These are phyloP conservation scores for Parastagonospora nodorum DNA, from an alignment of 2,329 filamentous ascomycete species.

Conservation along the genomic window DNA sequence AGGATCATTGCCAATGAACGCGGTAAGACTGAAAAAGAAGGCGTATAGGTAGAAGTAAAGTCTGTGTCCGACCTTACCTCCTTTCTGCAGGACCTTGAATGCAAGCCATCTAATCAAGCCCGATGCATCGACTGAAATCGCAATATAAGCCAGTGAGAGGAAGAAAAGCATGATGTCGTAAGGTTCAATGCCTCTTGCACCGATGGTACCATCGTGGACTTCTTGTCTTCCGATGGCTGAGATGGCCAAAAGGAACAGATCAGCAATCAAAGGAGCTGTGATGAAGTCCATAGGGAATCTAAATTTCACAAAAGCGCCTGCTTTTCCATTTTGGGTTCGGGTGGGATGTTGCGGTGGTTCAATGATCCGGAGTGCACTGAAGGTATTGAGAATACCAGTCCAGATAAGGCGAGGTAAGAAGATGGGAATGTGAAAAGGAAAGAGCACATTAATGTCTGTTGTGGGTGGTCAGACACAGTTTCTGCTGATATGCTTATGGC, in stretches of 20 bases:
- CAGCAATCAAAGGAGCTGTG: conserved; percentile 71
- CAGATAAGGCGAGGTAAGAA: conserved; percentile 60
- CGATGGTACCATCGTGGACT: conserved; percentile 71
- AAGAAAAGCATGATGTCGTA: conserved; percentile 79
- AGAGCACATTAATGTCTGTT: conserved; percentile 70
- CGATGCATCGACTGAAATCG: conserved; percentile 77
- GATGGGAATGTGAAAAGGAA: conserved; percentile 69
- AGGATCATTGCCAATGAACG: conserved; percentile 75
- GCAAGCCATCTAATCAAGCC: conserved; percentile 73
- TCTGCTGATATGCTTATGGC: conserved; percentile 37
- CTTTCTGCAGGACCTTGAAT: conserved; percentile 71
- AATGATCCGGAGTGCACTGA: conserved; percentile 60
- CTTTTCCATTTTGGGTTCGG: conserved; percentile 29
- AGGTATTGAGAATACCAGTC: conserved; percentile 50
- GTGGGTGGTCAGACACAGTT: background rate
- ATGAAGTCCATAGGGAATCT: conserved; percentile 71
- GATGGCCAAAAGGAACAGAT: conserved; percentile 73
- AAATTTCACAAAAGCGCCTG: conserved; percentile 55
- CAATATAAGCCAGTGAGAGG: conserved; percentile 74
- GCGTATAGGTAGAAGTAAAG: conserved; percentile 75
- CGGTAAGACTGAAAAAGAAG: conserved; percentile 72
- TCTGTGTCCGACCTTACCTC: conserved; percentile 68
- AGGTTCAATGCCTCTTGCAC: conserved; percentile 68
- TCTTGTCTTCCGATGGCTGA: conserved; percentile 69
- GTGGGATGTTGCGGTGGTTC: conserved; percentile 44